Base-by-base conservation (phyloP, 83 land plant species). In the Diphasiastrum complanatum region DNA sequence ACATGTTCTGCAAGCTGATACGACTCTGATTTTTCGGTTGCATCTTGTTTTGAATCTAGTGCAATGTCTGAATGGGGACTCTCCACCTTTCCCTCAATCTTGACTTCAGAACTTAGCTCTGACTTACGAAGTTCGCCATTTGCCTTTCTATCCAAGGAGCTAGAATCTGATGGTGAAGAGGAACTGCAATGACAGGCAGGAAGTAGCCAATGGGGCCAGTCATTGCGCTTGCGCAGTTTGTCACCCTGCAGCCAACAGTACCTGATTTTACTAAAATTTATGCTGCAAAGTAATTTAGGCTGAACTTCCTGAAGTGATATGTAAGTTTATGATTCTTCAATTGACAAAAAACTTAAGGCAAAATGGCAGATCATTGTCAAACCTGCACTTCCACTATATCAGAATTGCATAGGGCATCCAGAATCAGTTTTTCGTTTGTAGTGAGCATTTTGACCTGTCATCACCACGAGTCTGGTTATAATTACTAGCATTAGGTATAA, bases 381-480 rank as follows among this genome's bases (percentile, higher is more conserved):
- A 86, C 99, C 93, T 84, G 89, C 51, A 86, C 80, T 77, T 95
- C 99, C 2, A 95, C 75, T 25, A 71, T 36, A 47, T 22, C 51
- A 49, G 99, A 95, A 59, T 67, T 71, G 18, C 68, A 78, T 58
- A 95, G 46, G 2, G 89, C 79, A 65, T 89, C 93, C 56, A 83
- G 61, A 49, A 95, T 95, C 48, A 89, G 56, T 5, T 53, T 60
- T 40, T 83, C 49, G 37, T 80, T 78, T 20, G 74, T 70, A 22
- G 79, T 78, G 85, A 89, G 69, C 56, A 41, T 71, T 37, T 77
- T 83, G 16, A 95, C 79, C 99, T 95, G 74, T 28, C 29, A 67
- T 31, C 20, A 25, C 68, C 23, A 37, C 38, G 32, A n/a, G n/a
- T 45, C 27, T 1, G 56, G 38, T 20, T 14, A 19, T 1, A 40